Evolutionary conservation across 495 filamentous ascomycete species (phyloP).

Genomic region (Sordaria brevicollis): DNA sequence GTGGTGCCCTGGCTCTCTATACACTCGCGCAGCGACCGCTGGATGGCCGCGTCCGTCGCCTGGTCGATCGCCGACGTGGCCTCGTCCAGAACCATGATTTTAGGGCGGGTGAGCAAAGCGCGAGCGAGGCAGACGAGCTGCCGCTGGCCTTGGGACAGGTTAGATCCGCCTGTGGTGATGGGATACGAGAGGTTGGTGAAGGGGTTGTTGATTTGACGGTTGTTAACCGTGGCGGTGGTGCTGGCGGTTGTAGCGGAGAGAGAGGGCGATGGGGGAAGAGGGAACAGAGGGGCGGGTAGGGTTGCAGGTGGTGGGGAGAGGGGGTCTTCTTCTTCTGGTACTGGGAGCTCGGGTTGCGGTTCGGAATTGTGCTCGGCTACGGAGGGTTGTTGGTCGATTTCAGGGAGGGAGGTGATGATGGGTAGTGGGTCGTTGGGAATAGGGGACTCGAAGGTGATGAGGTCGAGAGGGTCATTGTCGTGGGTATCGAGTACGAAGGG

Average conservation of each 20-base stretch:
- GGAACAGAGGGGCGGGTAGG: background rate
- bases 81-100: conserved; percentile 77
- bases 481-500: background rate
- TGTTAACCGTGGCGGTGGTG: background rate
- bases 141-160: conserved; percentile 47
- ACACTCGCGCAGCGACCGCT: conserved; percentile 62
- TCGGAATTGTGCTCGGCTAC: background rate
- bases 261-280: background rate
- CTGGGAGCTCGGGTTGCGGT: background rate
- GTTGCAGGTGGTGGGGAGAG: background rate
- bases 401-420: background rate
- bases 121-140: conserved; percentile 64
- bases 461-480: background rate
- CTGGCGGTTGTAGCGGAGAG: background rate
- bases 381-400: background rate
- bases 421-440: background rate
- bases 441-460: background rate
- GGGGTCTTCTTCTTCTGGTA: background rate
- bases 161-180: conserved; percentile 31
- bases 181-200: conserved; percentile 18
- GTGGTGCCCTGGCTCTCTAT: conserved; percentile 59
- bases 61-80: conserved; percentile 75
- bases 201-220: conserved; percentile 3
- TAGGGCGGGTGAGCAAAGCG: conserved; percentile 60
- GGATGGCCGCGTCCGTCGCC: conserved; percentile 56